These are phyloP conservation scores for Carex parvula DNA, from an alignment of 176 grass and related monocot species.

Conservation along the genomic window DNA sequence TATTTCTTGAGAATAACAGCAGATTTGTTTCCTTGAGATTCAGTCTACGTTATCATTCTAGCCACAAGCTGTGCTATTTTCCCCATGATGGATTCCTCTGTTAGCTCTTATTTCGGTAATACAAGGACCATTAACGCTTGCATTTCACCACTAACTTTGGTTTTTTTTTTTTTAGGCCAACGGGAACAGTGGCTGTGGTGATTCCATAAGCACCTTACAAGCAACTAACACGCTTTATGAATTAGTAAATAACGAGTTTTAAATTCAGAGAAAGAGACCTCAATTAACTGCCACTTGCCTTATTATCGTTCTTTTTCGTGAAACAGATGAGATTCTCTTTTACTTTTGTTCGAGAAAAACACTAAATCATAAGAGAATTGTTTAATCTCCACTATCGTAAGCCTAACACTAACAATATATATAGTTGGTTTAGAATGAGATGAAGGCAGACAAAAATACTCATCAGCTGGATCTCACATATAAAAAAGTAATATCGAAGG, in stretches of 20 bases:
- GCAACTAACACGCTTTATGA: not conserved
- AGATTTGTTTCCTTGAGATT: not conserved
- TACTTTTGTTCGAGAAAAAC: too few relatives aligned
- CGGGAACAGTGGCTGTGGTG: not conserved
- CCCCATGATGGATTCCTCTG: not conserved
- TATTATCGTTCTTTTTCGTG: too few relatives aligned
- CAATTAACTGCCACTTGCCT: not conserved
- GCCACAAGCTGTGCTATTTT: not conserved
- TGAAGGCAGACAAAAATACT: too few relatives aligned
- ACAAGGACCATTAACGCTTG: not conserved
- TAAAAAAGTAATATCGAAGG: too few relatives aligned
- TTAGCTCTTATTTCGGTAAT: not conserved
- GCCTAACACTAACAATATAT: too few relatives aligned
- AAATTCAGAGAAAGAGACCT: not conserved
- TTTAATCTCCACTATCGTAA: too few relatives aligned
- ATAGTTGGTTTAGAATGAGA: too few relatives aligned
- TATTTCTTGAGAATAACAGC: too few relatives aligned
- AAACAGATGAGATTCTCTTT: too few relatives aligned
- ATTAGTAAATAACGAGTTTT: not conserved
- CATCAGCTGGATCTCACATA: too few relatives aligned
- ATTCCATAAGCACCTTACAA: not conserved
- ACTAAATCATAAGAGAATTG: too few relatives aligned
- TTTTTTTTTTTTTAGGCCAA: not conserved
- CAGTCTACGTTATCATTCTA: constrained; percentile 1
- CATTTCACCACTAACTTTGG: not conserved